Evolutionary conservation across 768 basidiomycete species (phyloP), one percentile per base, ranked within the genome.

Genomic region (Tremella mesenterica): DNA sequence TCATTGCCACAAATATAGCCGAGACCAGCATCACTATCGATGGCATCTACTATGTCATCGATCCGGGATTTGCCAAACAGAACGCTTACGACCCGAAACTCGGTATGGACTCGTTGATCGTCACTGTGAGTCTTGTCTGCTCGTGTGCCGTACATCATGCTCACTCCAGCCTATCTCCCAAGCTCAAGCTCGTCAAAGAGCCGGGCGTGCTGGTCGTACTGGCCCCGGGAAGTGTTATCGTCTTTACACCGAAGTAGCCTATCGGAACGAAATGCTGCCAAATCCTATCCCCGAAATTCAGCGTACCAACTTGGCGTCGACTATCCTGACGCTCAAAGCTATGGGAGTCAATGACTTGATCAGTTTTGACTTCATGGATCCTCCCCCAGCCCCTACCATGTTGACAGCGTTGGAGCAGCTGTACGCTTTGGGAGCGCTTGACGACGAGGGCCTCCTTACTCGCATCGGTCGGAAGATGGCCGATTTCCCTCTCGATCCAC

Each of bases 361-460:
- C 53, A 89, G 88, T 75, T 97, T 97, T 75, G 93, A 95, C 73
- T 99, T 97, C 70, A 97, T 99, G 95, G 95, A 97, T 73, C 91
- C 93, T 1, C 95, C 95, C 23, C 95, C 92, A 0, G 86, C 91
- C 3, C 89, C 85, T 66, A 96, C 93, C 9, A 88, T 97, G 86
- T 79, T 99, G 60, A 93, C 95, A 0, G 95, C 95, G 1, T 76
- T 99, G 41, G 92, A 97, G 71, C 83, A 88, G 43, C 76, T 99
- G 0, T 97, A 93, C 74, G 95, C 92, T 3, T 78, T 97, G 13
- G 95, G 91, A 1, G 95, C 95, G 2, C 78, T 97, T 27, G 95
- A 97, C 60, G 91, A 97, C 59, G 95, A 99, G 76, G 95, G 95
- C 4, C 76, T 97, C 5, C 76, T 99, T 66, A 99, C 95, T 1